These are phyloP conservation scores for Cystofilobasidium macerans DNA, from an alignment of 768 basidiomycete genomes.

Conservation along the genomic window DNA sequence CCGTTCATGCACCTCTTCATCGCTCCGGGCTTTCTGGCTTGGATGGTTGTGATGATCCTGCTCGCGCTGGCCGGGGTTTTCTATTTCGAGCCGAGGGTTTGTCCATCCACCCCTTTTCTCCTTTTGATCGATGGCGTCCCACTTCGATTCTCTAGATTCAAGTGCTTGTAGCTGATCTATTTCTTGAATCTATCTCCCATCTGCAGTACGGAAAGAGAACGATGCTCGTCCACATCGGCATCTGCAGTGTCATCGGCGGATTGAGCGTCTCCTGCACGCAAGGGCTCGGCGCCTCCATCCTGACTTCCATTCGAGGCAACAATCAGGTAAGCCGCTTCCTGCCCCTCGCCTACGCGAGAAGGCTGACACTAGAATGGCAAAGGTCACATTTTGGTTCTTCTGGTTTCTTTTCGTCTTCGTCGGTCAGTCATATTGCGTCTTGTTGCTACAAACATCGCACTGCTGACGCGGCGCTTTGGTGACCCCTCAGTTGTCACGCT, in stretches of 20 bases:
- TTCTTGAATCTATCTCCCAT: too few species aligned
- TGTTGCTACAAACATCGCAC: too few species aligned
- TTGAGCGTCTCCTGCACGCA: constrained; percentile 57
- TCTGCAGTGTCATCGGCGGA: constrained; percentile 95
- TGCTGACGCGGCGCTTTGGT: background rate
- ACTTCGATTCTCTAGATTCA: too few species aligned
- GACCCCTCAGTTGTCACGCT: constrained; percentile 55
- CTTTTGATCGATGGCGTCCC: too few species aligned
- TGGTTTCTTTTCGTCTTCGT: background rate
- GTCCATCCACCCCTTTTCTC: background rate
- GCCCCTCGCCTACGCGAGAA: background rate
- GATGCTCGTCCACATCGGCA: constrained; percentile 50
- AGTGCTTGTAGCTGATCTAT: too few species aligned
- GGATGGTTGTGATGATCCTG: constrained; percentile 9
- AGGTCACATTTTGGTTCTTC: constrained; percentile 73
- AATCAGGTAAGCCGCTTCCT: constrained; percentile 44
- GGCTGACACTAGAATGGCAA: too few species aligned
- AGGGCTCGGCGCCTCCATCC: constrained; percentile 81
- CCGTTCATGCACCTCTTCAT: constrained; percentile 28
- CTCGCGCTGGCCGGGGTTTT: constrained; percentile 13
- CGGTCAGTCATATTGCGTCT: background rate
- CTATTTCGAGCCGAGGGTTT: constrained; percentile 17
- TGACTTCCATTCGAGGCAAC: constrained; percentile 47
- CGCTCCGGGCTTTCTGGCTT: constrained; percentile 20
- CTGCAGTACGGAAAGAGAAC: constrained; percentile 13